Evolutionary conservation across 352 stramenopile genomes (phyloP), one percentile per base, ranked within the genome.

Genomic region (Elongisporangium undulatum): DNA sequence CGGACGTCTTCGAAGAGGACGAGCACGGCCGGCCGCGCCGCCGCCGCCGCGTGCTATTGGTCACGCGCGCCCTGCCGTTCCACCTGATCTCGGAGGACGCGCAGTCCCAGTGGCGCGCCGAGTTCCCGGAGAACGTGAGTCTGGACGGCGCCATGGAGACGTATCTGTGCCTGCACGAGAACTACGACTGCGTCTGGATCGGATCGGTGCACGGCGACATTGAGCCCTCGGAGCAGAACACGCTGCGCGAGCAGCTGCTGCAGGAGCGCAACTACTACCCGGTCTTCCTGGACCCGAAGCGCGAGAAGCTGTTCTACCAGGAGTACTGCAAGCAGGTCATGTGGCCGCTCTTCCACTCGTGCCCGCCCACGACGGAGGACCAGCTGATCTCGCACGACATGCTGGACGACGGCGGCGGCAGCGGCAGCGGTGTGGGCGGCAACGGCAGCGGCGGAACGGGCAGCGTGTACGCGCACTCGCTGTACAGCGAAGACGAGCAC

Each of bases 331-430:
- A 96, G 68, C 92, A 88, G 0, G 81, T 97, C 49, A 76, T 97
- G 64, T 97, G 90, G 90, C 90, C 90, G 38, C 64, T 97, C 3
- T 96, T 97, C 63, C 90, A 97, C 69, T 97, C 84, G 49, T 87
- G 74, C 56, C 82, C 84, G 34, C 84, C 84, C 3, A 92, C 84
- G 8, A 90, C 82, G 0, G 84, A 93, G 50, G 84, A 93, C 62
- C 79, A 92, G 60, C 68, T 93, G 50, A 72, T 68, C 5, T 71
- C 80, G 49, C 79, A 90, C 58, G 79, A 89, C 29, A 78, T 81
- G 61, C 77, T 67, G 38, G 67, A 77, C 45, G 62, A 62, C n/a
- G n/a, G n/a, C 6, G 71, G 64, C 39, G 64, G 29, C 29, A 41
- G 29, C 29, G 29, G 29, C 12, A 22, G 50, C 13, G 51, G 38